These are phyloP conservation scores for Rubia yunnanensis DNA, from an alignment of 257 asterid genomes.

Conservation along the genomic window DNA sequence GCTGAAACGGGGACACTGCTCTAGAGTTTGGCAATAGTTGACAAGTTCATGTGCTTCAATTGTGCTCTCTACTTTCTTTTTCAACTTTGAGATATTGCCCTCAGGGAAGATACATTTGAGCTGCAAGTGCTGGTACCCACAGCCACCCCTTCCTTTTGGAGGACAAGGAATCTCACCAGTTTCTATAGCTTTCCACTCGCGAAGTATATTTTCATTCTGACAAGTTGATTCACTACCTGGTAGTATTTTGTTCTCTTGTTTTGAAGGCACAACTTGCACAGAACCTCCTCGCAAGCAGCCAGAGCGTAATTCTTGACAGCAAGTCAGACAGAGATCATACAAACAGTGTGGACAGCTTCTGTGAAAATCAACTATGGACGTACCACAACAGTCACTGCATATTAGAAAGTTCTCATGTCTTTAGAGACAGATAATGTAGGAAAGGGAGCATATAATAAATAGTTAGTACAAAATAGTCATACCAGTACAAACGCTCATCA, in stretches of 20 bases:
- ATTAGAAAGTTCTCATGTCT: not conserved
- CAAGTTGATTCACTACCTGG: constrained; percentile 7
- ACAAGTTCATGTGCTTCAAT: constrained; percentile 8
- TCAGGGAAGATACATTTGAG: constrained; percentile 34
- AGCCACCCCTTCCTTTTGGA: constrained; percentile 41
- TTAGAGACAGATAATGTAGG: not conserved
- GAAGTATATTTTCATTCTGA: constrained; percentile 18
- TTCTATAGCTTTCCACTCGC: constrained; percentile 35
- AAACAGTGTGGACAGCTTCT: constrained; percentile 52
- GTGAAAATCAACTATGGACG: constrained; percentile 55
- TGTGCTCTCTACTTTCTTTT: constrained; percentile 22
- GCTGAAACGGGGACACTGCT: constrained; percentile 31
- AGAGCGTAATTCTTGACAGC: constrained; percentile 51
- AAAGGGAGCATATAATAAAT: not conserved
- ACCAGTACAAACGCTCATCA: constrained; percentile 54
- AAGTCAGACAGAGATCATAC: constrained; percentile 55
- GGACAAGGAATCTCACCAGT: constrained; percentile 54
- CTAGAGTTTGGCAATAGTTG: constrained; percentile 9
- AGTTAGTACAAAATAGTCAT: constrained; percentile 5
- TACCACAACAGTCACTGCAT: constrained; percentile 50
- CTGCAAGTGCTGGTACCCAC: constrained; percentile 36
- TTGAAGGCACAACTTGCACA: constrained; percentile 10
- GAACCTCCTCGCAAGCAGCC: constrained; percentile 35
- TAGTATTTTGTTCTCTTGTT: not conserved
- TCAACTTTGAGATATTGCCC: constrained; percentile 28